Conservation (phyloP, 140 eudicot species). For the Flaveria floridana region DNA sequence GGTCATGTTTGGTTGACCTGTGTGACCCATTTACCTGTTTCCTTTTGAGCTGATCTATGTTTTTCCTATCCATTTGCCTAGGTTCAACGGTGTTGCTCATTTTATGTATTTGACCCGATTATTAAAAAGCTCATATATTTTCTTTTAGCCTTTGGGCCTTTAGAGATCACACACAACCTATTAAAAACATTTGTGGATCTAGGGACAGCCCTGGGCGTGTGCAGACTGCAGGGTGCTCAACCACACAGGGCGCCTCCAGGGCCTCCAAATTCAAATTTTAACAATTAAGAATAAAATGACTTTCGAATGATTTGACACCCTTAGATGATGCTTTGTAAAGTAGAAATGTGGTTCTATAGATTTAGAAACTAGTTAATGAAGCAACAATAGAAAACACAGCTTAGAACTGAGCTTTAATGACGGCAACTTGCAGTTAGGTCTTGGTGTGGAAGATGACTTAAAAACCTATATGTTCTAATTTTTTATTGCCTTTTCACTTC, state of each 20-base stretch:
- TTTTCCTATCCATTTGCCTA: not conserved
- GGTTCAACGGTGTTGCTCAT: not conserved
- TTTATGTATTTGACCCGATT: slow-evolving; percentile 3
- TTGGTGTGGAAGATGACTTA: not conserved
- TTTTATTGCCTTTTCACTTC: not conserved
- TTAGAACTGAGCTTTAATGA: not conserved
- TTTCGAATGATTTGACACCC: not conserved
- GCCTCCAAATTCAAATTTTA: not conserved
- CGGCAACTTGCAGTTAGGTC: not conserved
- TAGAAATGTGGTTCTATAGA: not conserved
- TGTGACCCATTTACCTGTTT: not conserved
- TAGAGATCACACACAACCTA: slow-evolving; percentile 1
- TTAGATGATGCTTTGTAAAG: not conserved
- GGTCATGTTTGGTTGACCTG: slow-evolving; percentile 13
- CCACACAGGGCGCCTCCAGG: not conserved
- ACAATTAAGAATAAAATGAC: not conserved
- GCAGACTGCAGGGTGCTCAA: not conserved
- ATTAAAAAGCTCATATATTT: not conserved
- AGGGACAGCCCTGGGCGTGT: not conserved
- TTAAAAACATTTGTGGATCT: not conserved
- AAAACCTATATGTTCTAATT: not conserved
- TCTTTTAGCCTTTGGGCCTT: not conserved
- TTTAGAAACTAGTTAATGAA: not conserved
- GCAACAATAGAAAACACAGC: not conserved
- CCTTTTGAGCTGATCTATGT: not conserved